Evolutionary conservation across 1,284 basidiomycete genomes (phyloP).

Genomic region (Ustilago cynodontis): DNA sequence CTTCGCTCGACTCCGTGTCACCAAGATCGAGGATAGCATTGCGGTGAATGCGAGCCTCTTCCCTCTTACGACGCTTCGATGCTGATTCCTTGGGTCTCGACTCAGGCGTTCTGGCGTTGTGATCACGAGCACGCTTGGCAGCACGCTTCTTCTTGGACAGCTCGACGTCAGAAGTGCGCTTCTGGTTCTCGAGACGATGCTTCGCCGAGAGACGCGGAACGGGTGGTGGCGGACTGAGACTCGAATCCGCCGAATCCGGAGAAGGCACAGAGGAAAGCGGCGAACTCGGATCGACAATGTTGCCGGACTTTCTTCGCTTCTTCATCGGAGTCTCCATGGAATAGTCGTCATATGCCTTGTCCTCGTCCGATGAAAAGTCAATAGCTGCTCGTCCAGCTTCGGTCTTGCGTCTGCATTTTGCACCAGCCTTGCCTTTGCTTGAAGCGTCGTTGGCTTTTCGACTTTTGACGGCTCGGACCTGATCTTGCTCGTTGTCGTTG

Average conservation of each 20-base stretch:
- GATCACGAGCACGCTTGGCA: conserved; percentile 23
- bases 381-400: conserved; percentile 12
- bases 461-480: conserved; percentile 10
- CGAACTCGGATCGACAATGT: conserved; percentile 51
- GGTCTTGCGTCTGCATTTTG: conserved; percentile 30
- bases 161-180: conserved; percentile 34
- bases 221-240: conserved; percentile 33
- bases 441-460: conserved; percentile 9
- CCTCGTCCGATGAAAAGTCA: conserved; percentile 37
- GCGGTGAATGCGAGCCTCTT: conserved; percentile 45
- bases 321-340: conserved; percentile 29
- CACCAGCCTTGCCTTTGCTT: conserved; percentile 12
- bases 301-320: conserved; percentile 53
- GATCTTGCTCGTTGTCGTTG: conserved; percentile 6
- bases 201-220: conserved; percentile 32
- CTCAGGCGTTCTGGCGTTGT: conserved; percentile 11
- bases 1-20: conserved; percentile 52
- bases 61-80: conserved; percentile 36
- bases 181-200: conserved; percentile 32
- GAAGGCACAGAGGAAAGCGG: conserved; percentile 48
- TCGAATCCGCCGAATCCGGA: conserved; percentile 29
- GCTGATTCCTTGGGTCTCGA: conserved; percentile 31
- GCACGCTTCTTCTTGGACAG: conserved; percentile 43
- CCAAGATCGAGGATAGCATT: conserved; percentile 45
- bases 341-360: conserved; percentile 15